Conservation (phyloP, 192 early-diverging fungal species). For the Coemansia pectinata region DNA sequence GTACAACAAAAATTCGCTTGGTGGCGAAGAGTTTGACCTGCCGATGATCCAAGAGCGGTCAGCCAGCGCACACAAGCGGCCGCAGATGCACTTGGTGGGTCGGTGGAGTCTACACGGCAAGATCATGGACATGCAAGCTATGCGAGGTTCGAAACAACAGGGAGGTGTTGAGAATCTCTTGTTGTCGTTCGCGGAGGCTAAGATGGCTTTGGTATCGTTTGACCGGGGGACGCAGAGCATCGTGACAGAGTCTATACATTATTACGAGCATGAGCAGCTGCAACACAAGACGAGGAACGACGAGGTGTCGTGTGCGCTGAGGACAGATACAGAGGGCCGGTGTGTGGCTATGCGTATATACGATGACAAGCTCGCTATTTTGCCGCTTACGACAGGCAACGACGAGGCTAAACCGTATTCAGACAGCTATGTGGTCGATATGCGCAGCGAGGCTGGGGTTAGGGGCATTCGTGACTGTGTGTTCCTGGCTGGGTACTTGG, state of each 20-base stretch:
- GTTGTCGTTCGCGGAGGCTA: conserved; percentile 49
- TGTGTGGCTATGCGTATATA: conserved; percentile 91
- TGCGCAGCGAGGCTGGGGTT: conserved; percentile 63
- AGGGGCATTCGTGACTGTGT: conserved; percentile 85
- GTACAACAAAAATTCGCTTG: conserved; percentile 15
- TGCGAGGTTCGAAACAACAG: conserved; percentile 23
- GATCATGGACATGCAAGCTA: conserved; percentile 40
- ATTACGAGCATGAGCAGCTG: conserved; percentile 91
- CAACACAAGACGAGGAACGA: conserved; percentile 63
- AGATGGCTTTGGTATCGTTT: conserved; percentile 93
- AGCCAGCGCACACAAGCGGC: conserved; percentile 25
- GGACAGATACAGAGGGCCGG: conserved; percentile 82
- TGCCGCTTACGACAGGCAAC: conserved; percentile 72
- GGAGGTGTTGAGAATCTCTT: conserved; percentile 36
- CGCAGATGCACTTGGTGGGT: conserved; percentile 40
- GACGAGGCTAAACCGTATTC: conserved; percentile 57
- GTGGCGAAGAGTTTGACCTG: conserved; percentile 34
- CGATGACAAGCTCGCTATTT: conserved; percentile 82
- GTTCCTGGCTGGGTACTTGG: conserved; percentile 89
- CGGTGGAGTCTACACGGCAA: conserved; percentile 49
- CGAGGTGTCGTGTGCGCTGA: conserved; percentile 40
- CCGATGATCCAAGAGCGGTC: conserved; percentile 35
- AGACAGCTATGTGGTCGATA: conserved; percentile 73
- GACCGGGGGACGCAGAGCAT: conserved; percentile 70
- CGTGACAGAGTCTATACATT: conserved; percentile 94